A percentile compares a stretch with the other conserved stretches of the same genome.
Evolutionary conservation across 352 stramenopile genomes (phyloP).

Genomic region (Pythium chondricola): DNA sequence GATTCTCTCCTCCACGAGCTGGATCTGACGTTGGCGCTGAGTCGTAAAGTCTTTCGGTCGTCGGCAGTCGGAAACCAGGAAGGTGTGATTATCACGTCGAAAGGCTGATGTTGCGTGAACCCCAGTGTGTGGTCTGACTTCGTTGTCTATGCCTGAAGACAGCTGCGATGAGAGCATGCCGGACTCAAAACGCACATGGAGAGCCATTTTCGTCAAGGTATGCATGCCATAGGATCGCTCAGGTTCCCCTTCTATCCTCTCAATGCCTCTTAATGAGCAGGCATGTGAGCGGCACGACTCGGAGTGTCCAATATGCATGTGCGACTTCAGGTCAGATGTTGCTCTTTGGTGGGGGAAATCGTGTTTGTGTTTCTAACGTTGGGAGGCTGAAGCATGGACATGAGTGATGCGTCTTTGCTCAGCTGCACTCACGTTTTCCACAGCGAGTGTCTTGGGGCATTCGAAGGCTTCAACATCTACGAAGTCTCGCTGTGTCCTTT

Average conservation of each 20-base stretch:
- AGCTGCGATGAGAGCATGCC: conserved; percentile 10
- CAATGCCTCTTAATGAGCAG: background rate
- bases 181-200: background rate
- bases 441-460: conserved; percentile 57
- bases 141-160: conserved; percentile 29
- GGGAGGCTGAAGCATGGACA: too few relatives aligned
- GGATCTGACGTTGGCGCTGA: conserved; percentile 57
- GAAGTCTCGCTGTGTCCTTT: conserved; percentile 70
- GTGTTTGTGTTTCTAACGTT: too few relatives aligned
- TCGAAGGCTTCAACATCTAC: conserved; percentile 87
- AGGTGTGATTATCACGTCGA: background rate
- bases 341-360: too few relatives aligned
- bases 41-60: conserved; percentile 55
- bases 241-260: too few relatives aligned
- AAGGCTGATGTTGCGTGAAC: background rate
- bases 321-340: conserved; percentile 48
- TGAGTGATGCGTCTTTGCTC: conserved; percentile 52
- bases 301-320: conserved; percentile 84
- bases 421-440: conserved; percentile 83
- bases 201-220: conserved; percentile 1
- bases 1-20: conserved; percentile 76
- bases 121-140: background rate
- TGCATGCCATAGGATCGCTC: background rate
- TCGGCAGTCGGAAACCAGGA: conserved; percentile 35
- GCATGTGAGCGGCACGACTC: conserved; percentile 18